Percentiles rank a stretch among this genome's conserved stretches.
These are phyloP conservation scores for Mycena polygramma DNA, from an alignment of 768 basidiomycete genomes.

Conservation along the genomic window DNA sequence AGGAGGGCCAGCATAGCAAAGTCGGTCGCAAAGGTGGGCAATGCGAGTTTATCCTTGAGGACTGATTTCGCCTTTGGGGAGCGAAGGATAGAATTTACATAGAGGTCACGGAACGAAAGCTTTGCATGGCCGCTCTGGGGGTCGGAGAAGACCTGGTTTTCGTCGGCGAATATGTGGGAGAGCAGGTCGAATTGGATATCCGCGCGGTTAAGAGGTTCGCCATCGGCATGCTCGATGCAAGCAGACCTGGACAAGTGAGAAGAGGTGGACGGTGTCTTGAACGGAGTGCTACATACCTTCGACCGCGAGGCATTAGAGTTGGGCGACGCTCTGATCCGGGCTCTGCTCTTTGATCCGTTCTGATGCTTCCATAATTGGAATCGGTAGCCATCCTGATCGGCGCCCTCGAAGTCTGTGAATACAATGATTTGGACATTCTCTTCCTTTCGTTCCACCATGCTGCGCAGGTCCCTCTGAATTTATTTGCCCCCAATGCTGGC, in stretches of 20 bases:
- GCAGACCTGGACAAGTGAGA: constrained; percentile 46
- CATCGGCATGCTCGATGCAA: constrained; percentile 69
- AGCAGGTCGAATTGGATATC: constrained; percentile 89
- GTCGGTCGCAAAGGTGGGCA: constrained; percentile 70
- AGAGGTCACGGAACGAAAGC: constrained; percentile 74
- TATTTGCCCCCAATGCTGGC: constrained; percentile 29
- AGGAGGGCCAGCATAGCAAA: constrained; percentile 82
- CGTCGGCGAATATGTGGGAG: constrained; percentile 79
- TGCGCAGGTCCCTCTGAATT: constrained; percentile 29
- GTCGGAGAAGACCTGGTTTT: constrained; percentile 66
- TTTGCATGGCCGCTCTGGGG: constrained; percentile 51
- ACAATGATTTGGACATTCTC: constrained; percentile 5
- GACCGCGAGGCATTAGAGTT: too few relatives aligned
- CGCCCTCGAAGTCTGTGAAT: not conserved
- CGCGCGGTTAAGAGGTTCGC: constrained; percentile 72
- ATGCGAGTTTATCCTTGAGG: constrained; percentile 79
- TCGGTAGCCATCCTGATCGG: too few relatives aligned
- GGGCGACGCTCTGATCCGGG: too few relatives aligned
- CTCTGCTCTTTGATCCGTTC: too few relatives aligned
- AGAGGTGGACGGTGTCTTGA: too few relatives aligned
- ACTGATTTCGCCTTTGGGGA: constrained; percentile 79
- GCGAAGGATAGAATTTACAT: constrained; percentile 61
- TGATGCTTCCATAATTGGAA: too few relatives aligned
- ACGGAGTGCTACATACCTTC: too few relatives aligned
- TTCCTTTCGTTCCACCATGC: constrained; percentile 28